Conservation (phyloP, 106 monocot genomes). For the Hemerocallis citrina region DNA sequence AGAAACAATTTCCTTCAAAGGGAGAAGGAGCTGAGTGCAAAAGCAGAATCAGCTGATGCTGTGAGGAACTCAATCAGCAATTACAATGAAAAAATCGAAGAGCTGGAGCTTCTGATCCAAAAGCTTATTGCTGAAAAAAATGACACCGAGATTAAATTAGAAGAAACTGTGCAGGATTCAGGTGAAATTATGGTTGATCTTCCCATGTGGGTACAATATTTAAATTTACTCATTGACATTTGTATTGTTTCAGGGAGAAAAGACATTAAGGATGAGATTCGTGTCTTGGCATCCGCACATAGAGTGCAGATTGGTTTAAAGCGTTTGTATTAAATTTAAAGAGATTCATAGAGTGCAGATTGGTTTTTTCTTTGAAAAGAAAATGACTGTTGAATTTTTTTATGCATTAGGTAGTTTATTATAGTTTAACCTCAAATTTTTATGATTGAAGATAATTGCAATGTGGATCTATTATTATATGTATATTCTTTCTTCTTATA, state of each 20-base stretch:
- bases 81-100: constrained; percentile 50
- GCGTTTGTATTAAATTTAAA: too few species aligned
- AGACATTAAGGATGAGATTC: constrained; percentile 89
- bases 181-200: constrained; percentile 50
- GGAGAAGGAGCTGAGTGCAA: constrained; percentile 65
- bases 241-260: constrained; percentile 50
- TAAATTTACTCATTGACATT: constrained; percentile 1
- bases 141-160: constrained; percentile 69
- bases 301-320: too few species aligned
- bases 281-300: constrained; percentile 78
- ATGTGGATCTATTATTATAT: too few species aligned
- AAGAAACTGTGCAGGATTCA: constrained; percentile 87
- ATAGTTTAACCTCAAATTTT: too few species aligned
- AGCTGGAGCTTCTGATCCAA: constrained; percentile 65
- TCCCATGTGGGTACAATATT: not conserved
- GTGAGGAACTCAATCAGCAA: constrained; percentile 35
- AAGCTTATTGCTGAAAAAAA: constrained; percentile 61
- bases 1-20: constrained; percentile 44
- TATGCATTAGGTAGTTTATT: too few species aligned
- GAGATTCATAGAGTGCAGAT: too few species aligned
- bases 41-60: constrained; percentile 63
- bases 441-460: too few species aligned
- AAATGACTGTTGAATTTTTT: too few species aligned
- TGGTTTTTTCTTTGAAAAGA: too few species aligned
- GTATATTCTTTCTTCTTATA: too few species aligned